Evolutionary conservation across 1,284 basidiomycete genomes (phyloP), one percentile per base, ranked within the genome.

Genomic region (Malassezia slooffiae): DNA sequence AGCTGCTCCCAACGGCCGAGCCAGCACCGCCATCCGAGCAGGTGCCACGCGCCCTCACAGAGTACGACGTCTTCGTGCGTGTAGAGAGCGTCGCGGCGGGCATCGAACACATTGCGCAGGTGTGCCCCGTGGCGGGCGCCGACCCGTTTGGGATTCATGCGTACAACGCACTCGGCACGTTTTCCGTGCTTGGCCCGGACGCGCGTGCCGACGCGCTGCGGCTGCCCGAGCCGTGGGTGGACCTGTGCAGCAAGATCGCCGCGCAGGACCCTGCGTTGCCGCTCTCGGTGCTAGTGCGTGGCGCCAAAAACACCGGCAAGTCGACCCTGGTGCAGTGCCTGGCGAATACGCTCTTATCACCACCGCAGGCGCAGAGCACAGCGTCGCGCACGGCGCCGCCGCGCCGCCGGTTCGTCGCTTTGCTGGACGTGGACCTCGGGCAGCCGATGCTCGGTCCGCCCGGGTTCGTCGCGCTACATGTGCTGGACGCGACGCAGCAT

Each of bases 381-480:
- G n/a, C n/a, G n/a, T n/a, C n/a, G n/a, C 71, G 68, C 20, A 72
- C 46, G 26, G 32, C 37, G 7, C 11, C 8, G 4, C 82, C 80
- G 67, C 74, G 74, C 10, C 50, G 43, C 7, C 43, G 50, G 17
- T 75, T 75, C 15, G 86, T 95, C 3, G 88, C 87, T 0, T 93
- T 80, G 68, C 76, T 97, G 5, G 90, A 96, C 64, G 84, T 84
- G 45, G 91, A 96, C 71, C 60, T 88, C 3, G 91, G 91, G 9
- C 91, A 97, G 71, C 83, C 85, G 7, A 89, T 96, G 70, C 93
- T 96, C 66, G 83, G 83, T 0, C 82, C 85, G 2, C 81, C 82
- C 0, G 90, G 89, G 0, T 76, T 84, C 68, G 82, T 95, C 3
- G 78, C 85, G 1, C 70, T 97, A 34, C 82, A 82, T 64, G 54